Evolutionary conservation across 2,329 filamentous ascomycete species (phyloP).

Genomic region (Cercospora berteroae): DNA sequence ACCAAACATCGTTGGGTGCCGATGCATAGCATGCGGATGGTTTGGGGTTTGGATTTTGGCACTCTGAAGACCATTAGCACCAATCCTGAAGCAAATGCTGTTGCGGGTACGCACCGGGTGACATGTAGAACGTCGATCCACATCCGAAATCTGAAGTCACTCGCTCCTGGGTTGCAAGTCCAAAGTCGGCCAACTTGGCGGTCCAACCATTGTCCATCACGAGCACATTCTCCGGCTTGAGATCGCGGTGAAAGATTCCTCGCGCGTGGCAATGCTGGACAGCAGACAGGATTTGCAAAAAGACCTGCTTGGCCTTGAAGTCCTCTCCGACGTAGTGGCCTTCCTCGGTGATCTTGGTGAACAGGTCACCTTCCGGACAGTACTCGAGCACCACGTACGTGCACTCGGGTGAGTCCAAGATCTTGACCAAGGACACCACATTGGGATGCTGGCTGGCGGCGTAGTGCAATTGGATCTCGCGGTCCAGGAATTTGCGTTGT

Average conservation of each 20-base stretch:
- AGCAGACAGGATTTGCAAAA: constrained; percentile 94
- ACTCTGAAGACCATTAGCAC: constrained; percentile 62
- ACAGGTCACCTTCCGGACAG: constrained; percentile 93
- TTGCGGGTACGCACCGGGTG: constrained; percentile 67
- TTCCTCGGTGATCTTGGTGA: constrained; percentile 94
- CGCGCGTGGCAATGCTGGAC: constrained; percentile 91
- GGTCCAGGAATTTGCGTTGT: constrained; percentile 84
- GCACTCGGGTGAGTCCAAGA: constrained; percentile 87
- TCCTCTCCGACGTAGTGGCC: constrained; percentile 93
- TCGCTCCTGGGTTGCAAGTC: constrained; percentile 80
- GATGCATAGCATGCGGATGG: constrained; percentile 78
- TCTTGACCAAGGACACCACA: constrained; percentile 89
- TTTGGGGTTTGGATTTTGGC: constrained; percentile 72
- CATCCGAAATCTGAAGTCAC: constrained; percentile 93
- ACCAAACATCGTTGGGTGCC: constrained; percentile 96
- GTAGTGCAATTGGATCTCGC: constrained; percentile 91
- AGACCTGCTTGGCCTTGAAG: constrained; percentile 77
- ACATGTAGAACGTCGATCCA: constrained; percentile 99
- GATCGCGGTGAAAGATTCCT: constrained; percentile 93
- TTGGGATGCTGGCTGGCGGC: constrained; percentile 85
- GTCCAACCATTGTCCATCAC: constrained; percentile 85
- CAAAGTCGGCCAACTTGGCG: constrained; percentile 96
- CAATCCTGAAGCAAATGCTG: constrained; percentile 13
- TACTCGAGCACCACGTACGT: constrained; percentile 96
- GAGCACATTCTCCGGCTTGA: constrained; percentile 97